A percentile compares a stretch with the other conserved stretches of the same genome.
phyloP scores from a whole-genome alignment of 257 asterid genomes.

The Przewalskia tangutica region DNA sequence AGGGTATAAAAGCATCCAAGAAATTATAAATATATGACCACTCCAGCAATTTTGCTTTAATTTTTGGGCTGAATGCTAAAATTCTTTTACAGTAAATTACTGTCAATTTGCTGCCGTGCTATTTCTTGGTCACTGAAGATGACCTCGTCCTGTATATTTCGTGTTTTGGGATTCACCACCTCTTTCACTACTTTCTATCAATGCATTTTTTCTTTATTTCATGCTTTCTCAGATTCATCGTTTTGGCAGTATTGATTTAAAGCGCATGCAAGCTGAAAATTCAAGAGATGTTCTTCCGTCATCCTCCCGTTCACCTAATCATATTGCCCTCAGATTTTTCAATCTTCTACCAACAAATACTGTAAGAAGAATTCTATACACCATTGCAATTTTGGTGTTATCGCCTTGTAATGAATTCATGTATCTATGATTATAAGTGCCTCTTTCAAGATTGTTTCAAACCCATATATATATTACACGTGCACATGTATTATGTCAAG shows the following conservation, averaged over 20 bases:
- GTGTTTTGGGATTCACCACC: constrained; percentile 9
- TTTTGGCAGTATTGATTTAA: constrained; percentile 85
- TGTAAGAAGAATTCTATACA: constrained; percentile 34
- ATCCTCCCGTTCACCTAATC: constrained; percentile 70
- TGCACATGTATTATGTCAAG: neutral
- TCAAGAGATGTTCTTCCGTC: constrained; percentile 51
- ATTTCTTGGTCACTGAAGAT: neutral
- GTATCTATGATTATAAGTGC: neutral
- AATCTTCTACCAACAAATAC: constrained; percentile 26
- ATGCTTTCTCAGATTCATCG: constrained; percentile 40
- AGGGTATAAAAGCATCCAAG: neutral
- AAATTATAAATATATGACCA: neutral
- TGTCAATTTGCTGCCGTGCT: neutral
- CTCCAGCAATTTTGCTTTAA: neutral
- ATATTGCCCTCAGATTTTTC: constrained; percentile 66
- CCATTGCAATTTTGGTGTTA: neutral
- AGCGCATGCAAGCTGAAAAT: constrained; percentile 87
- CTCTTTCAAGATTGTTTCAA: too few species aligned
- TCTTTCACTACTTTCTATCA: constrained; percentile 11
- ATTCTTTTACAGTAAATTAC: neutral
- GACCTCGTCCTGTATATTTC: constrained; percentile 2
- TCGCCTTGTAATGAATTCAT: neutral
- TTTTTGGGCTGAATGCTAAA: neutral
- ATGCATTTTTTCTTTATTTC: constrained; percentile 17
- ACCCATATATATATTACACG: neutral